phyloP scores from a whole-genome alignment of 176 grass and related monocot species.

The Hordeum marinum region DNA sequence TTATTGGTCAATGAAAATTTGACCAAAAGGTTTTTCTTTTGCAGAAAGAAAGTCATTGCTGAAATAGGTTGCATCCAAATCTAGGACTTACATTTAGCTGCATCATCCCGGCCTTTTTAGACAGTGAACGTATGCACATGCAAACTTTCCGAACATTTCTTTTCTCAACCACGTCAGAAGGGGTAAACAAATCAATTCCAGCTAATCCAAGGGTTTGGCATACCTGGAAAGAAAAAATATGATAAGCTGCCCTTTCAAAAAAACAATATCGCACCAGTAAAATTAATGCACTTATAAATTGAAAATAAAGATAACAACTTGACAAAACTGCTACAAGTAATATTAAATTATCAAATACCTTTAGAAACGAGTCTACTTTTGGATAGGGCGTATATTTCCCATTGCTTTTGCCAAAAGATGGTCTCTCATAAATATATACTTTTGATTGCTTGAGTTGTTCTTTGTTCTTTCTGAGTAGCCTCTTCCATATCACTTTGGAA shows the following conservation, averaged over 20 bases:
- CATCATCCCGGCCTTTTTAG: constrained; percentile 58
- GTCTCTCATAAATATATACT: constrained; percentile 65
- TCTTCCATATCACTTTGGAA: constrained; percentile 88
- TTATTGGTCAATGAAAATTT: not conserved
- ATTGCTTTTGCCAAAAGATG: constrained; percentile 57
- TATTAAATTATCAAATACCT: constrained; percentile 43
- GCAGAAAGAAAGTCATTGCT: not conserved
- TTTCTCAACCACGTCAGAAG: constrained; percentile 88
- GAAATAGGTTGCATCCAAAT: not conserved
- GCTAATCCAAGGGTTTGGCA: constrained; percentile 84
- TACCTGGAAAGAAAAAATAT: constrained; percentile 47
- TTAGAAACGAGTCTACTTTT: constrained; percentile 89
- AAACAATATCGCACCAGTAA: constrained; percentile 1
- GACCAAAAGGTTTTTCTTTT: not conserved
- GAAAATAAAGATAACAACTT: not conserved
- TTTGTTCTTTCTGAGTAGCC: constrained; percentile 62
- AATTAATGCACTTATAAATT: not conserved
- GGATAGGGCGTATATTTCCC: constrained; percentile 72
- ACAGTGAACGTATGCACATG: constrained; percentile 84
- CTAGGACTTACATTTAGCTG: constrained; percentile 58
- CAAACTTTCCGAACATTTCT: constrained; percentile 79
- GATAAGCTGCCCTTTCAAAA: not conserved
- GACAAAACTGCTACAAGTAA: not conserved
- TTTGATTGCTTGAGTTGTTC: constrained; percentile 75
- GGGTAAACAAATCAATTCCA: constrained; percentile 83